Conservation (phyloP, 1,284 basidiomycete genomes). For the Hemileia vastatrix region DNA sequence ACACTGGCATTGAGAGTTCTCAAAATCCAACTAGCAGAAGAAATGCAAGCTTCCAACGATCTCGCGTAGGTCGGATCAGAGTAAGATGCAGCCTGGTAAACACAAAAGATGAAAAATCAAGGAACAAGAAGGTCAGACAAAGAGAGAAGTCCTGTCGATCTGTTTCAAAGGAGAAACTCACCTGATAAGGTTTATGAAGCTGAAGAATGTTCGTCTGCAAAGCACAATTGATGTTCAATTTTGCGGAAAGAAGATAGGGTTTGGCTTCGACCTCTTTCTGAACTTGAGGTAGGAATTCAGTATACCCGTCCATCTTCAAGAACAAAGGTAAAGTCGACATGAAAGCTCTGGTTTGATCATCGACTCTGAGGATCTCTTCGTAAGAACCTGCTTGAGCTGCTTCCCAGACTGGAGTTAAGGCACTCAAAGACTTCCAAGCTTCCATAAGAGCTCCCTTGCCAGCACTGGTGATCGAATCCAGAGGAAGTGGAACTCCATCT, state of each 20-base stretch:
- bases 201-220: not conserved
- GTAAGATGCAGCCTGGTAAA: not conserved
- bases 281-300: not conserved
- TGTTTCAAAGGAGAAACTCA: no score
- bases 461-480: not conserved
- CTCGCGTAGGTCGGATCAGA: not conserved
- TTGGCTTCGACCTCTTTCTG: not conserved
- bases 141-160: no score
- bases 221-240: not conserved
- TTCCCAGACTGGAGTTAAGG: not conserved
- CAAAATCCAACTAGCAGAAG: not conserved
- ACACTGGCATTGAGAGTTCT: not conserved
- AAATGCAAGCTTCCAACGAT: not conserved
- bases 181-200: not conserved
- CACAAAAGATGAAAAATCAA: no score
- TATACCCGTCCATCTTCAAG: not conserved
- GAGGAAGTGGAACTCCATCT: not conserved
- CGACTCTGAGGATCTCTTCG: not conserved
- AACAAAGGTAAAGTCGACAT: not conserved
- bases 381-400: not conserved
- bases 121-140: no score
- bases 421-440: not conserved
- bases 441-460: not conserved
- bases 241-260: not conserved
- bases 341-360: not conserved